These are phyloP conservation scores for Tolypocladium tropicale DNA, from an alignment of 2,329 filamentous ascomycete genomes.

Conservation along the genomic window DNA sequence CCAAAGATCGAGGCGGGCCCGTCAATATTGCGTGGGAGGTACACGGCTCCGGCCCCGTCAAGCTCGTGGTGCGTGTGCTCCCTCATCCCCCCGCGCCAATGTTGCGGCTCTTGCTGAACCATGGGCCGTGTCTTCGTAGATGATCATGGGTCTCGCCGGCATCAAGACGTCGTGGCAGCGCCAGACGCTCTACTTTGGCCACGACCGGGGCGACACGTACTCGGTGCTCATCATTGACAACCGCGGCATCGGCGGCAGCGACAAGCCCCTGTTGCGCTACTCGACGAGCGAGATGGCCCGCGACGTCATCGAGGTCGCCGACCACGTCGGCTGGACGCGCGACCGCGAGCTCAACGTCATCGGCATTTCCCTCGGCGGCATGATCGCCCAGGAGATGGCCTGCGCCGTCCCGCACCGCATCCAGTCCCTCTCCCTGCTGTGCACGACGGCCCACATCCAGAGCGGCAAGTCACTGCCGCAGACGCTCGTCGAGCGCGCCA, in stretches of 20 bases:
- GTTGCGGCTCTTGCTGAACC: background rate
- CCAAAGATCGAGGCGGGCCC: slow-evolving; percentile 62
- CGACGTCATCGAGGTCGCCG: slow-evolving; percentile 60
- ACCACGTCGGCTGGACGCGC: slow-evolving; percentile 57
- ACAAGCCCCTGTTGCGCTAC: slow-evolving; percentile 69
- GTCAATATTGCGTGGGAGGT: slow-evolving; percentile 70
- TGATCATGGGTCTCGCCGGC: slow-evolving; percentile 72
- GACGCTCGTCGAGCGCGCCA: slow-evolving; percentile 48
- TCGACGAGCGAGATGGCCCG: slow-evolving; percentile 77
- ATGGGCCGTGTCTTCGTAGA: slow-evolving; percentile 32
- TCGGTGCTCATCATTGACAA: slow-evolving; percentile 74
- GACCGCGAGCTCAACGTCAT: slow-evolving; percentile 51
- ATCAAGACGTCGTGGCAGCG: slow-evolving; percentile 65
- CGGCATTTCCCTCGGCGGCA: slow-evolving; percentile 79
- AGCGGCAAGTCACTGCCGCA: slow-evolving; percentile 53
- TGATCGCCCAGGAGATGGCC: slow-evolving; percentile 80
- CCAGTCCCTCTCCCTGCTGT: slow-evolving; percentile 46
- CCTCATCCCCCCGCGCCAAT: background rate
- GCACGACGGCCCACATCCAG: slow-evolving; percentile 50
- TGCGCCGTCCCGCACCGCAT: slow-evolving; percentile 41
- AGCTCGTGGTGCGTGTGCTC: slow-evolving; percentile 55
- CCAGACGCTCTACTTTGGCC: slow-evolving; percentile 74
- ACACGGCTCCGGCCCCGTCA: slow-evolving; percentile 63
- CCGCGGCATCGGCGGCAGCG: slow-evolving; percentile 70
- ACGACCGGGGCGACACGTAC: slow-evolving; percentile 56